Base-by-base conservation (phyloP, 345 rosid species). In the Crucihimalaya himalaica region DNA sequence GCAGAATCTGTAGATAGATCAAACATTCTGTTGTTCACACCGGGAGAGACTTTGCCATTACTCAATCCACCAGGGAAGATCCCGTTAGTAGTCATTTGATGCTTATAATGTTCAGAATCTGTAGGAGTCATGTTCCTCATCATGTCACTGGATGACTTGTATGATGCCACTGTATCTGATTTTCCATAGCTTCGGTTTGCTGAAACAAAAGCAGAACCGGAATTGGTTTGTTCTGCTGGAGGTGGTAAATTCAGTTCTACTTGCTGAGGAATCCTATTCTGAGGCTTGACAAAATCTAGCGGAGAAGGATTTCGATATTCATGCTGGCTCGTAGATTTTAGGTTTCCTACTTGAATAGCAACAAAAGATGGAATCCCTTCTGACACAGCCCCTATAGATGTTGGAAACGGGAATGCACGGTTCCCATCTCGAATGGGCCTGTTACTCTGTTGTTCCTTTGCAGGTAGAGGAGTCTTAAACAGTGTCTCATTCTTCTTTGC, bases 241-340 rank as follows among this genome's bases (percentile, higher is more conserved):
- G 96, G 89, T 59, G 92, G 85, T 71, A 89, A 84, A 72, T 88
- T 90, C 82, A 90, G 71, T 58, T 93, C 97, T 64, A 93, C 92
- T 67, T 81, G 96, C 83, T 81, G 88, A 21, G 80, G 27, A n/a
- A 82, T 84, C 85, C 80, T 90, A 73, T 63, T 71, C 71, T 76
- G 83, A 64, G 80, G 60, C 78, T 84, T 90, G 11, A 42, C 42
- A 37, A 73, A 69, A 46, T 69, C 82, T 75, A 78, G 72, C 19
- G 79, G 77, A 25, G 72, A 72, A 21, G 77, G 69, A 75, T 76
- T 82, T 68, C 27, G 68, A 68, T 68, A 68, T 51, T 81, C 85
- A 70, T 77, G 85, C 61, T 76, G 85, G 50, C 72, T 60, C 63
- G 50, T 18, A 50, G 73, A 73, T 43, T 69, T 83, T 18, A 66